These are phyloP conservation scores for Silene noctiflora DNA, from an alignment of 179 eudicot genomes.

Conservation along the genomic window DNA sequence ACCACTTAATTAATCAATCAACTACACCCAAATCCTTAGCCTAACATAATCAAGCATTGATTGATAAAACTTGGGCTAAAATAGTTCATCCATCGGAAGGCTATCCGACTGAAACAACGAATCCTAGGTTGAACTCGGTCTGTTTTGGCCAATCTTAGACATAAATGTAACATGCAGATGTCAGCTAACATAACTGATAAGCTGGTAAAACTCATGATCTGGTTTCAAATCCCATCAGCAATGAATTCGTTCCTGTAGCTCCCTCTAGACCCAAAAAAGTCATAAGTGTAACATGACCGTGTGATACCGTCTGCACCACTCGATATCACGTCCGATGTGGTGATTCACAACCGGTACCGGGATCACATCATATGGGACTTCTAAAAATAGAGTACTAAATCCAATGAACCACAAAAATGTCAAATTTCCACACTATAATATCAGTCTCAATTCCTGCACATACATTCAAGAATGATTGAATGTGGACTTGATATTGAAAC, in stretches of 20 bases:
- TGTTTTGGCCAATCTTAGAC: too few relatives aligned
- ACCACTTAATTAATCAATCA: neutral
- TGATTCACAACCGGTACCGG: too few relatives aligned
- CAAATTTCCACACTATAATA: neutral
- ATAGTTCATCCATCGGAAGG: too few relatives aligned
- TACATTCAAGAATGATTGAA: constrained; percentile 7
- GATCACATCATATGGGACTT: neutral
- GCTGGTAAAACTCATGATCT: too few relatives aligned
- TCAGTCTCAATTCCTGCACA: neutral
- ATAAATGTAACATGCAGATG: too few relatives aligned
- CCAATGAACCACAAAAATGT: neutral
- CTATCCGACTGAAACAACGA: neutral
- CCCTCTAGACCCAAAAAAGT: too few relatives aligned
- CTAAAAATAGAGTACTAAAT: neutral
- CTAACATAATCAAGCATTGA: neutral
- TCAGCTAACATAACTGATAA: too few relatives aligned
- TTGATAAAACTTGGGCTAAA: neutral
- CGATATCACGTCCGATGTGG: too few relatives aligned
- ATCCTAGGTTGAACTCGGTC: neutral
- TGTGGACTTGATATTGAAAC: constrained; percentile 18
- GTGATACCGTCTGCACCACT: too few relatives aligned
- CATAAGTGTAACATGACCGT: too few relatives aligned
- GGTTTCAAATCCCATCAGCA: too few relatives aligned
- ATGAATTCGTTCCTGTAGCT: too few relatives aligned
- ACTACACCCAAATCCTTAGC: neutral